A percentile compares a stretch with the other conserved stretches of the same genome.
Evolutionary conservation across 345 rosid species (phyloP).

Genomic region (Excoecaria cochinchinensis): DNA sequence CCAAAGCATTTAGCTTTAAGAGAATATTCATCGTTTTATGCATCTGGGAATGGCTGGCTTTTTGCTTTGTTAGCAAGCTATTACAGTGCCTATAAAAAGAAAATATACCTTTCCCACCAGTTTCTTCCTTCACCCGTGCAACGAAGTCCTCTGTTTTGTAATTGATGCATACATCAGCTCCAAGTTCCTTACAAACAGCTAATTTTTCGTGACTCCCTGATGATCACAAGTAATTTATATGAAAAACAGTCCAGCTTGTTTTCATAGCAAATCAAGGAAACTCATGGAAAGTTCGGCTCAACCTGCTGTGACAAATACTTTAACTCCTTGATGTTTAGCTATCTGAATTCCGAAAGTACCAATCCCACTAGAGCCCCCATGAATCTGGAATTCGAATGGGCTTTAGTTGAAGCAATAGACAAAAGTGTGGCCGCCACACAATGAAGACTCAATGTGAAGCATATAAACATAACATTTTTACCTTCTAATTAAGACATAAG

Average conservation of each 20-base stretch:
- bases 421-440: not conserved
- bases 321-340: conserved; percentile 62
- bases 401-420: conserved; percentile 7
- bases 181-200: conserved; percentile 78
- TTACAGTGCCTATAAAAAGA: not conserved
- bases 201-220: conserved; percentile 79
- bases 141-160: conserved; percentile 92
- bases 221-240: conserved; percentile 12
- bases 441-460: not conserved
- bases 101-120: conserved; percentile 68
- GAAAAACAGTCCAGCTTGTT: not conserved
- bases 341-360: conserved; percentile 92
- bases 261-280: not conserved
- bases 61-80: not conserved
- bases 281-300: not conserved
- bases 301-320: conserved; percentile 92
- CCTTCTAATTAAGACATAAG: not conserved
- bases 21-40: not conserved
- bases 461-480: not conserved
- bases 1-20: not conserved
- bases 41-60: not conserved
- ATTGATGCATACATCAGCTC: conserved; percentile 85
- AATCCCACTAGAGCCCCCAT: conserved; percentile 94
- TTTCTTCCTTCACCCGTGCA: conserved; percentile 73
- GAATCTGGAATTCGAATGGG: conserved; percentile 49